Evolutionary conservation across 805 yeast species (phyloP).

Genomic region (Saturnispora halmiae): DNA sequence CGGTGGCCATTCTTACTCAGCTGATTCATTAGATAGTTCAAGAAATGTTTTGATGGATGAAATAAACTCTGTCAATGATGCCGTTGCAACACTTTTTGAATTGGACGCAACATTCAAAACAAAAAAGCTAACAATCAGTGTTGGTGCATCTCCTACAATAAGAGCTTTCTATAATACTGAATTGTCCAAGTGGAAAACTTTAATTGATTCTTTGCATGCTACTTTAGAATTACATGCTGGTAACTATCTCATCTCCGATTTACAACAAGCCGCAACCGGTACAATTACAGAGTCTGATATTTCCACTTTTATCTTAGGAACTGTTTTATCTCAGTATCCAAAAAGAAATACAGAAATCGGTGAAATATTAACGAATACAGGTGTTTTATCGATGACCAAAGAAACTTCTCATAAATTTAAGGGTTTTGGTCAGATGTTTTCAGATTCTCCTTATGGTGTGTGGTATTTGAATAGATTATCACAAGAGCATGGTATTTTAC

Average conservation of each 20-base stretch:
- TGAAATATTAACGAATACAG: conserved; percentile 61
- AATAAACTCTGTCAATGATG: conserved; percentile 45
- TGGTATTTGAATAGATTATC: conserved; percentile 60
- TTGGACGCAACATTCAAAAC: conserved; percentile 29
- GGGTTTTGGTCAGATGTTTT: conserved; percentile 44
- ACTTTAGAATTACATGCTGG: conserved; percentile 72
- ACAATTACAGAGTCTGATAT: conserved; percentile 39
- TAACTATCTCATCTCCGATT: conserved; percentile 61
- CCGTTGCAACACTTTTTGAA: conserved; percentile 33
- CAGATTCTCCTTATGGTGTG: conserved; percentile 35
- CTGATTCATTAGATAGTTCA: conserved; percentile 39
- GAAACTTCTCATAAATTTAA: conserved; percentile 47
- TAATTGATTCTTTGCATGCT: conserved; percentile 26
- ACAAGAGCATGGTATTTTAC: conserved; percentile 73
- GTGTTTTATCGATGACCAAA: conserved; percentile 60
- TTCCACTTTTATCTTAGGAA: conserved; percentile 47
- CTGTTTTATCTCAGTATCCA: conserved; percentile 52
- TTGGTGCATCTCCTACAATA: conserved; percentile 79
- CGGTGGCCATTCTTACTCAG: conserved; percentile 66
- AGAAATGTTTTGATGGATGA: conserved; percentile 44
- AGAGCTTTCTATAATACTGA: conserved; percentile 39
- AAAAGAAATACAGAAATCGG: conserved; percentile 42
- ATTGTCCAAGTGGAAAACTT: conserved; percentile 9
- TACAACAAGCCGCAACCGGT: conserved; percentile 69
- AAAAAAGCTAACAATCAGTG: conserved; percentile 44